Percentiles rank a stretch among this genome's conserved stretches.
Conservation (phyloP, 106 monocot genomes). For the Iris macrosiphon region DNA sequence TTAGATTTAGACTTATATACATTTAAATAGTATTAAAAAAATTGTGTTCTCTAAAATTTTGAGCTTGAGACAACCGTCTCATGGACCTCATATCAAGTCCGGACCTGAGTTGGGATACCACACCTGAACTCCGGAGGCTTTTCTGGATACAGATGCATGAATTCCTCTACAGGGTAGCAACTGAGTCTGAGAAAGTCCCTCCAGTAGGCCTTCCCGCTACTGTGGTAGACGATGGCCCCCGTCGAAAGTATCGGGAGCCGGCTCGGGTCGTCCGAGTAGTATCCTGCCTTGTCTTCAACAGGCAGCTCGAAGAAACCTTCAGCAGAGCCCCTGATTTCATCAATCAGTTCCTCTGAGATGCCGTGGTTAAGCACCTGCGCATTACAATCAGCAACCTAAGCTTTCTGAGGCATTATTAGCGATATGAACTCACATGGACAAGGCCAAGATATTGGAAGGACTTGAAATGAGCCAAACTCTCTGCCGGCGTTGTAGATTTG, state of each 20-base stretch:
- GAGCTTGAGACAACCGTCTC: too few relatives aligned
- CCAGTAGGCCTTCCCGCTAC: background rate
- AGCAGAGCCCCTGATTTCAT: background rate
- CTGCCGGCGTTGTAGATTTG: constrained; percentile 17
- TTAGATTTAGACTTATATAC: too few relatives aligned
- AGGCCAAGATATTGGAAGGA: background rate
- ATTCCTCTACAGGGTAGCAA: constrained; percentile 4
- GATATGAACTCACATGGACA: background rate
- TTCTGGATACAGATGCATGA: constrained; percentile 8
- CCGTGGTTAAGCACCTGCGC: constrained; percentile 19
- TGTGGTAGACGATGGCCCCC: background rate
- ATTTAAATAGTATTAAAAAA: too few relatives aligned
- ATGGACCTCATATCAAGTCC: too few relatives aligned
- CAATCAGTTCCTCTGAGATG: constrained; percentile 3
- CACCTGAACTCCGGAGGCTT: constrained; percentile 17
- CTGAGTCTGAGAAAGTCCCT: constrained; percentile 10
- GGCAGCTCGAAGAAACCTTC: constrained; percentile 16
- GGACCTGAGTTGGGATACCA: too few relatives aligned
- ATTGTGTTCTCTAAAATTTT: too few relatives aligned
- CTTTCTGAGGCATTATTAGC: too few relatives aligned
- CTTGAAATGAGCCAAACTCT: constrained; percentile 26
- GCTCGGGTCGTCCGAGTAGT: constrained; percentile 3
- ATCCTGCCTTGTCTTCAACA: constrained; percentile 8
- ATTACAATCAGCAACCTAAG: too few relatives aligned
- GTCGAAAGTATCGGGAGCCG: background rate